Evolutionary conservation across 208 protist species (phyloP).

Genomic region (Crithidia sp.): DNA sequence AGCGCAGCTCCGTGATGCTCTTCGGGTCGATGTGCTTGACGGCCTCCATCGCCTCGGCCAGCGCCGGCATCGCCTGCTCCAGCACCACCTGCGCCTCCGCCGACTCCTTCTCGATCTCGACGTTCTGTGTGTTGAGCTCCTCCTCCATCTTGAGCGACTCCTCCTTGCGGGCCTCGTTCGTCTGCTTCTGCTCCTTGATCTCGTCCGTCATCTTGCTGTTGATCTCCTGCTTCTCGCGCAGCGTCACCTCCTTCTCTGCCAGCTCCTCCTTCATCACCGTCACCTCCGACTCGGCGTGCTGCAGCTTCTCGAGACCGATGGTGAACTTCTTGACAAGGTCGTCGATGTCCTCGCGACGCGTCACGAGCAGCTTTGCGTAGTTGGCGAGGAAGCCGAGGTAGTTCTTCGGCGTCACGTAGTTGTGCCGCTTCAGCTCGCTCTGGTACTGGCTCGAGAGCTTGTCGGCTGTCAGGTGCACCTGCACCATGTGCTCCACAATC

Average conservation of each 20-base stretch:
- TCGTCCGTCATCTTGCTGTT: constrained; percentile 93
- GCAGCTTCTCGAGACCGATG: constrained; percentile 97
- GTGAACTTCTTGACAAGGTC: constrained; percentile 95
- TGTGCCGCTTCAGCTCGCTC: constrained; percentile 93
- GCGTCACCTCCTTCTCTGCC: constrained; percentile 93
- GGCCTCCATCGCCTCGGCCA: constrained; percentile 95
- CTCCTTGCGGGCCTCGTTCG: constrained; percentile 90
- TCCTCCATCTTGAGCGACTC: constrained; percentile 92
- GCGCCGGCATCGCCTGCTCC: constrained; percentile 96
- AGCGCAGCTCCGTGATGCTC: constrained; percentile 97
- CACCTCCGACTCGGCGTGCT: constrained; percentile 95
- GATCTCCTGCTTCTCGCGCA: constrained; percentile 94
- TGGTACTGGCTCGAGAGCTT: constrained; percentile 91
- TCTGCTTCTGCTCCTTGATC: constrained; percentile 90
- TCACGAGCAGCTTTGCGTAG: constrained; percentile 94
- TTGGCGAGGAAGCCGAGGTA: constrained; percentile 98
- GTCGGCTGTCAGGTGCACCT: constrained; percentile 94
- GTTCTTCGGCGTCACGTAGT: constrained; percentile 99
- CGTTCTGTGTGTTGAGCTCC: constrained; percentile 90
- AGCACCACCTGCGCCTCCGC: constrained; percentile 95
- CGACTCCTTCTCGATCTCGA: constrained; percentile 92
- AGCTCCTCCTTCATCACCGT: constrained; percentile 95
- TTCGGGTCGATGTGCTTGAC: constrained; percentile 95
- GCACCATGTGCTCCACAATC: constrained; percentile 97
- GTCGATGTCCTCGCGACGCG: constrained; percentile 94